Percentiles rank a stretch among this genome's conserved stretches.
Evolutionary conservation across 2,329 filamentous ascomycete species (phyloP).

Genomic region (Celoporthe dispersa): DNA sequence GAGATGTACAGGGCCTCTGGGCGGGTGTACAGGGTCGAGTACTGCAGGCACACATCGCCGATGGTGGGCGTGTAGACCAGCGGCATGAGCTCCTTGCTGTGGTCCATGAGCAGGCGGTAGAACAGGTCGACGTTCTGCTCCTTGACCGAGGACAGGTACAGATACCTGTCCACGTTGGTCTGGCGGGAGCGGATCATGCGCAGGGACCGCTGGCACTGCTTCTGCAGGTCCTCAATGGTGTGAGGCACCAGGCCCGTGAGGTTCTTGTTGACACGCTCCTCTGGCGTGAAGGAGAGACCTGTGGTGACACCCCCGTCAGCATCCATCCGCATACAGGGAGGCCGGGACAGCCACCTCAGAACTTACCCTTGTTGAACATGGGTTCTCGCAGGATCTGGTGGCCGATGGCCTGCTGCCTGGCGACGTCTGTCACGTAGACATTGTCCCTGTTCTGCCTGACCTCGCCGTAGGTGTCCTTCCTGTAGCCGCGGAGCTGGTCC

Average conservation of each 20-base stretch:
- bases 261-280: constrained; percentile 67
- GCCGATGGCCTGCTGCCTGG: constrained; percentile 56
- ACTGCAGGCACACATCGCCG: constrained; percentile 94
- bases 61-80: constrained; percentile 89
- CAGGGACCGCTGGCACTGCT: constrained; percentile 69
- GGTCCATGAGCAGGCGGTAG: constrained; percentile 79
- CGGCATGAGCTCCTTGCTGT: constrained; percentile 78
- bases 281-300: constrained; percentile 68
- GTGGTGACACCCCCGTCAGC: neutral
- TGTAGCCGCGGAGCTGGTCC: constrained; percentile 64
- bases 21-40: constrained; percentile 93
- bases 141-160: constrained; percentile 79
- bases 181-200: constrained; percentile 73
- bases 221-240: constrained; percentile 63
- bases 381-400: constrained; percentile 67
- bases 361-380: constrained; percentile 67
- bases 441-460: constrained; percentile 59
- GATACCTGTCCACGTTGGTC: constrained; percentile 79
- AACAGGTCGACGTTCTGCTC: constrained; percentile 79
- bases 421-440: constrained; percentile 49
- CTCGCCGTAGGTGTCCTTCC: constrained; percentile 59
- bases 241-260: constrained; percentile 69
- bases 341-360: no score
- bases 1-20: constrained; percentile 97
- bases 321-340: neutral